Percentiles rank a stretch among this genome's conserved stretches.
These are phyloP conservation scores for Fraxinus platypoda DNA, from an alignment of 305 asterid species.

Conservation along the genomic window DNA sequence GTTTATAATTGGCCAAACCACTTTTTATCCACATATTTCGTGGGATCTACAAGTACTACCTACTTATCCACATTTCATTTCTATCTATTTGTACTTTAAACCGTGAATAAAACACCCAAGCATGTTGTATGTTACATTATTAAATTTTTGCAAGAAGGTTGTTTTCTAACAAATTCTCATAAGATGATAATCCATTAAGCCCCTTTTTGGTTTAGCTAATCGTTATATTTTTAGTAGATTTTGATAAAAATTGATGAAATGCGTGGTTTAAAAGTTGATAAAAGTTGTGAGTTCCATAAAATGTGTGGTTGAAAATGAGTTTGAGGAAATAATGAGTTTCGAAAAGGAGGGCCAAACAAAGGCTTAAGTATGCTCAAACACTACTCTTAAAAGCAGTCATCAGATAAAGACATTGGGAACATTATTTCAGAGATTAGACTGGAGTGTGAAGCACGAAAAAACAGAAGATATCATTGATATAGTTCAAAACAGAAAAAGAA, in stretches of 20 bases:
- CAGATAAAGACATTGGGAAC: background rate
- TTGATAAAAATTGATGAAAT: too few relatives aligned
- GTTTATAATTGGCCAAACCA: background rate
- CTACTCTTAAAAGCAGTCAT: background rate
- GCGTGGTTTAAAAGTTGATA: too few relatives aligned
- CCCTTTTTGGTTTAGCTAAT: background rate
- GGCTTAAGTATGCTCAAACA: background rate
- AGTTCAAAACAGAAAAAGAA: background rate
- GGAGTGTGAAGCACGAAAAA: background rate
- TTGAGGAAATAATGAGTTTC: background rate
- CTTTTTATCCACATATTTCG: background rate
- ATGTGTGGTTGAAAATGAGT: too few relatives aligned
- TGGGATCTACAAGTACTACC: background rate
- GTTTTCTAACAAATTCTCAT: conserved; percentile 2
- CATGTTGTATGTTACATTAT: background rate
- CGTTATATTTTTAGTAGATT: too few relatives aligned
- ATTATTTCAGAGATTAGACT: conserved; percentile 5
- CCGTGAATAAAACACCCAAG: background rate
- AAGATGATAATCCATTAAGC: background rate
- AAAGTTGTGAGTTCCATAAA: too few relatives aligned
- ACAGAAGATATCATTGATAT: background rate
- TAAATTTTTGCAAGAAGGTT: background rate
- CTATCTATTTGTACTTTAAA: too few relatives aligned
- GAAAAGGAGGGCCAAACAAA: background rate
- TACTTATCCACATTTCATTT: too few relatives aligned